Conservation (phyloP, 2,329 filamentous ascomycete genomes). For the Neonectria ditissima region DNA sequence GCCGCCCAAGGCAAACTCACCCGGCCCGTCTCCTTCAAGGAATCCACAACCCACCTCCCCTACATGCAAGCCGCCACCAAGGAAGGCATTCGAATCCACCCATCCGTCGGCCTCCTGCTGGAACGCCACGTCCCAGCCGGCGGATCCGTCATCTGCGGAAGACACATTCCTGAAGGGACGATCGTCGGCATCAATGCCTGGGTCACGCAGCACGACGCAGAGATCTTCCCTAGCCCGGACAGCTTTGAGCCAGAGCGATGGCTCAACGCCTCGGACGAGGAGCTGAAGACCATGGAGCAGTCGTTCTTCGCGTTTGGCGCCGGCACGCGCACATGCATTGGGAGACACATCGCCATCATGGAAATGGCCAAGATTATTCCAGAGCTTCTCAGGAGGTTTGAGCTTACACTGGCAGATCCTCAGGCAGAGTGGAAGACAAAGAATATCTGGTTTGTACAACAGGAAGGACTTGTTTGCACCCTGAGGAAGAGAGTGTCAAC, state of each 20-base stretch:
- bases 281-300: slow-evolving; percentile 45
- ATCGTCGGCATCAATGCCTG: slow-evolving; percentile 52
- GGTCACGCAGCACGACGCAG: slow-evolving; percentile 48
- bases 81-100: slow-evolving; percentile 62
- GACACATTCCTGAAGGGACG: slow-evolving; percentile 47
- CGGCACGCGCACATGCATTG: slow-evolving; percentile 56
- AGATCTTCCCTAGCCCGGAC: slow-evolving; percentile 48
- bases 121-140: slow-evolving; percentile 59
- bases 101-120: slow-evolving; percentile 60
- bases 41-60: slow-evolving; percentile 55
- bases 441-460: slow-evolving; percentile 26
- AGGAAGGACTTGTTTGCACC: slow-evolving; percentile 19
- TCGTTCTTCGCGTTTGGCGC: slow-evolving; percentile 50
- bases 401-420: slow-evolving; percentile 5
- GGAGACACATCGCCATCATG: slow-evolving; percentile 55
- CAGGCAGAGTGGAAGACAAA: slow-evolving; percentile 16
- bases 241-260: slow-evolving; percentile 56
- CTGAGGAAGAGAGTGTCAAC: slow-evolving; percentile 3
- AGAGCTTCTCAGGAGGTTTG: slow-evolving; percentile 17
- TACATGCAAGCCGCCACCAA: slow-evolving; percentile 67
- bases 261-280: slow-evolving; percentile 45
- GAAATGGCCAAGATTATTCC: slow-evolving; percentile 48
- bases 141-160: slow-evolving; percentile 54
- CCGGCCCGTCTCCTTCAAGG: slow-evolving; percentile 50
- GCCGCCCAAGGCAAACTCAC: slow-evolving; percentile 14